Evolutionary conservation across 495 filamentous ascomycete genomes (phyloP), one percentile per base, ranked within the genome.

Genomic region (Annulohypoxylon bovei): DNA sequence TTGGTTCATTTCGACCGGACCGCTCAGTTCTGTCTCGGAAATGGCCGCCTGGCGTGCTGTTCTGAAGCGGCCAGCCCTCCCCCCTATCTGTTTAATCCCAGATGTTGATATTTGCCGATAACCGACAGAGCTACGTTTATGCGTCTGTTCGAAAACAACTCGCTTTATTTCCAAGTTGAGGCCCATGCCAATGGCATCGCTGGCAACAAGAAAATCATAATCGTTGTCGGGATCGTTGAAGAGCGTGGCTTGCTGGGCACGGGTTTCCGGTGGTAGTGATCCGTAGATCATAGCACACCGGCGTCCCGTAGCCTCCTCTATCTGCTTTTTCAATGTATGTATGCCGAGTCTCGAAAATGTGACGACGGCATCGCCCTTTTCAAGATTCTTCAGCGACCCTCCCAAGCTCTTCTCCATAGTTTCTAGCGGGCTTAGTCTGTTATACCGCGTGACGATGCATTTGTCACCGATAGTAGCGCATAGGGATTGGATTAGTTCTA

Each of bases 161-260:
- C 95, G 91, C 73, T 93, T 96, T 80, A 95, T 91, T 75, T 92
- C 94, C 81, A 99, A 75, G 78, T 99, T 99, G 30, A 99, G 80
- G 1, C 95, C 95, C 95, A 99, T 99, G 22, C 95, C 95, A 68
- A 99, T 93, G 22, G 95, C 95, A 77, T 99, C 95, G 71, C 93
- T 97, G 14, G 95, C 95, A 25, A 95, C 93, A 4, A 99, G 83
- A 67, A 90, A 94, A 71, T 99, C 94, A 76, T 97, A 99, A 37
- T 97, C 94, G 78, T 92, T 98, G 75, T 95, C 81, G 0, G 91
- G 93, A 68, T 98, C 92, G 72, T 99, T 99, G 83, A 99, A 99
- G 2, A 97, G 85, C 23, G 84, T 85, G 6, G 95, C 95, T 80
- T 99, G 95, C 73, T 93, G 89, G 9, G 92, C 93, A 62, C 96